These are phyloP conservation scores for Botrytis elliptica DNA, from an alignment of 2,329 filamentous ascomycete genomes.

Conservation along the genomic window DNA sequence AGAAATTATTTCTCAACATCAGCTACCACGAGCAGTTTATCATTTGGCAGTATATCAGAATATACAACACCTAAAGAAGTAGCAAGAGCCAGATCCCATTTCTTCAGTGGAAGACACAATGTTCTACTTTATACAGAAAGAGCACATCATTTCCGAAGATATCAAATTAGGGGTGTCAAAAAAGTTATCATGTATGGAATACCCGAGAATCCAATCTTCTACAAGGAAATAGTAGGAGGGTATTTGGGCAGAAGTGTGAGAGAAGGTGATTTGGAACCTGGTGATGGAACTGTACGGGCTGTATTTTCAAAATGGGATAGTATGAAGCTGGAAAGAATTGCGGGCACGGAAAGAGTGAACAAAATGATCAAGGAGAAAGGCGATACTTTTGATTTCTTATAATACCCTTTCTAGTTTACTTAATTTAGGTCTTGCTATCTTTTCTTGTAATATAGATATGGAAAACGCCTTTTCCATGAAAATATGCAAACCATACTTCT, in stretches of 20 bases:
- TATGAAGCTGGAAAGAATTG: constrained; percentile 83
- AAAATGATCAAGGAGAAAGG: constrained; percentile 81
- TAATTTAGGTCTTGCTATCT: background rate
- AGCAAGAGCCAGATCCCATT: constrained; percentile 81
- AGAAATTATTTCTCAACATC: constrained; percentile 87
- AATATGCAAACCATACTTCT: constrained; percentile 21
- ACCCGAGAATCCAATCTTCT: constrained; percentile 84
- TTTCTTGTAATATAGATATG: constrained; percentile 14
- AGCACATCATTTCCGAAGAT: constrained; percentile 95
- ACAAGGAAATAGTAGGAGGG: constrained; percentile 70
- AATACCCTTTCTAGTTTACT: constrained; percentile 34
- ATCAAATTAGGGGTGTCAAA: constrained; percentile 76
- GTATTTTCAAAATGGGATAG: constrained; percentile 89
- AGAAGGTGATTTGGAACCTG: constrained; percentile 54
- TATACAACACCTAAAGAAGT: constrained; percentile 79
- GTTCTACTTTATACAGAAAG: constrained; percentile 90
- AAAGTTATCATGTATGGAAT: constrained; percentile 86
- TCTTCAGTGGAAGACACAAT: constrained; percentile 76
- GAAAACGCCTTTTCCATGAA: constrained; percentile 20
- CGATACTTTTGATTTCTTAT: constrained; percentile 96
- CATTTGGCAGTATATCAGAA: constrained; percentile 84
- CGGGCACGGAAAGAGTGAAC: constrained; percentile 75
- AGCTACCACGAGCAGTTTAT: constrained; percentile 50
- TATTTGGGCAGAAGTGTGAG: constrained; percentile 62
- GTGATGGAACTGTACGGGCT: constrained; percentile 57